Conservation (phyloP, 1,284 basidiomycete genomes). For the Rhodofomes roseus region DNA sequence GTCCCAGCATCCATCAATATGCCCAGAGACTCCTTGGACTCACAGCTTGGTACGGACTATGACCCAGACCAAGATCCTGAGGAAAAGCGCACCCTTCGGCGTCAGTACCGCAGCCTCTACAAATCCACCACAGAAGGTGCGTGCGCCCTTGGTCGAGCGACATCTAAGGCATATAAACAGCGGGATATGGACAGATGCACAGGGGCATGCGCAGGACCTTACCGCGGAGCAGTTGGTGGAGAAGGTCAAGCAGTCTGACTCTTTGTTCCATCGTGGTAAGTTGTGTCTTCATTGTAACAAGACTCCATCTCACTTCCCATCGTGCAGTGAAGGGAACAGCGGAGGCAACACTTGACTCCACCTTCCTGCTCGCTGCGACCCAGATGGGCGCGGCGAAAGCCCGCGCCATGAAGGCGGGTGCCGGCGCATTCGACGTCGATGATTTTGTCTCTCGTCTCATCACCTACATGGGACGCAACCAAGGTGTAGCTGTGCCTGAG, state of each 20-base stretch:
- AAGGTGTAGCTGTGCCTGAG: slow-evolving; percentile 28
- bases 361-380: slow-evolving; percentile 66
- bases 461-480: slow-evolving; percentile 67
- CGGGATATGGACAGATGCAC: not conserved
- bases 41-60: slow-evolving; percentile 34
- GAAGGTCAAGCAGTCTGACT: slow-evolving; percentile 53
- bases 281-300: not conserved
- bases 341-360: slow-evolving; percentile 78
- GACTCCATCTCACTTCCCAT: not conserved
- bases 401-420: slow-evolving; percentile 80
- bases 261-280: slow-evolving; percentile 58
- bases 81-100: slow-evolving; percentile 67
- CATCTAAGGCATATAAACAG: not conserved
- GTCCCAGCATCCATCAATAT: not conserved
- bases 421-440: slow-evolving; percentile 79
- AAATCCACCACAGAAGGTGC: slow-evolving; percentile 55
- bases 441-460: slow-evolving; percentile 75
- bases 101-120: slow-evolving; percentile 64
- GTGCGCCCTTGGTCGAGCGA: not conserved
- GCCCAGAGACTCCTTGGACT: not conserved
- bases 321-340: slow-evolving; percentile 70
- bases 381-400: slow-evolving; percentile 75
- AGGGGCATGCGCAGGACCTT: slow-evolving; percentile 47
- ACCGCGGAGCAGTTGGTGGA: slow-evolving; percentile 51
- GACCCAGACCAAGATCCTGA: slow-evolving; percentile 79